Conservation (phyloP, 2,329 filamentous ascomycete genomes). For the Neoarthrinium moseri region DNA sequence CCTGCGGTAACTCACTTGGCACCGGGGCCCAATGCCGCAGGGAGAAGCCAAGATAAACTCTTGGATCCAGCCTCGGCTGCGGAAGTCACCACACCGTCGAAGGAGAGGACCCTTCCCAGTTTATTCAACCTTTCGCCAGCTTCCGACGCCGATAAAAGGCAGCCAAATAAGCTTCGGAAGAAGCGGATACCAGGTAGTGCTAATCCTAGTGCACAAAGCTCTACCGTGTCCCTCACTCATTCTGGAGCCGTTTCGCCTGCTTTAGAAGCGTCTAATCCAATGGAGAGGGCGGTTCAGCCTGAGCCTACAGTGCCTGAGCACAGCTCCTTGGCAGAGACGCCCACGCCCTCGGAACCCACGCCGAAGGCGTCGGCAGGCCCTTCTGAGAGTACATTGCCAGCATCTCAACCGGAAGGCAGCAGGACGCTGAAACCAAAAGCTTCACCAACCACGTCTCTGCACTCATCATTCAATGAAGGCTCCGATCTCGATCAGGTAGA, state of each 20-base stretch:
- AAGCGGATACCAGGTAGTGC: slow-evolving; percentile 74
- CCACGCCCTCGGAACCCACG: slow-evolving; percentile 42
- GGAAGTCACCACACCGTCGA: slow-evolving; percentile 54
- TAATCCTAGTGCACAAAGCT: slow-evolving; percentile 88
- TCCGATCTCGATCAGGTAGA: slow-evolving; percentile 77
- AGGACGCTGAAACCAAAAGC: slow-evolving; percentile 60
- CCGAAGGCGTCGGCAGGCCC: slow-evolving; percentile 46
- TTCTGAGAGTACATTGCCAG: slow-evolving; percentile 34
- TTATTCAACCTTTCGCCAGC: slow-evolving; percentile 71
- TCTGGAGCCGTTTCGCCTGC: slow-evolving; percentile 46
- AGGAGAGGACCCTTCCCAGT: slow-evolving; percentile 66
- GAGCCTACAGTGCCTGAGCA: slow-evolving; percentile 23
- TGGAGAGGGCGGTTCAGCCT: slow-evolving; percentile 32
- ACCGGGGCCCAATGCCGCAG: slow-evolving; percentile 30
- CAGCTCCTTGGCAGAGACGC: slow-evolving; percentile 12
- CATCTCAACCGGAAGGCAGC: slow-evolving; percentile 36
- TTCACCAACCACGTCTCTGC: slow-evolving; percentile 75
- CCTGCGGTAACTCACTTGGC: slow-evolving; percentile 25
- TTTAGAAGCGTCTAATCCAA: slow-evolving; percentile 43
- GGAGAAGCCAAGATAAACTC: slow-evolving; percentile 49
- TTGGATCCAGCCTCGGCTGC: slow-evolving; percentile 35
- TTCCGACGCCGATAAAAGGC: slow-evolving; percentile 62
- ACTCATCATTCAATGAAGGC: slow-evolving; percentile 76
- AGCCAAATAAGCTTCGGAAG: slow-evolving; percentile 90
- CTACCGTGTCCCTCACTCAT: slow-evolving; percentile 68